Evolutionary conservation across 768 basidiomycete species (phyloP).

Genomic region (Hericium coralloides): DNA sequence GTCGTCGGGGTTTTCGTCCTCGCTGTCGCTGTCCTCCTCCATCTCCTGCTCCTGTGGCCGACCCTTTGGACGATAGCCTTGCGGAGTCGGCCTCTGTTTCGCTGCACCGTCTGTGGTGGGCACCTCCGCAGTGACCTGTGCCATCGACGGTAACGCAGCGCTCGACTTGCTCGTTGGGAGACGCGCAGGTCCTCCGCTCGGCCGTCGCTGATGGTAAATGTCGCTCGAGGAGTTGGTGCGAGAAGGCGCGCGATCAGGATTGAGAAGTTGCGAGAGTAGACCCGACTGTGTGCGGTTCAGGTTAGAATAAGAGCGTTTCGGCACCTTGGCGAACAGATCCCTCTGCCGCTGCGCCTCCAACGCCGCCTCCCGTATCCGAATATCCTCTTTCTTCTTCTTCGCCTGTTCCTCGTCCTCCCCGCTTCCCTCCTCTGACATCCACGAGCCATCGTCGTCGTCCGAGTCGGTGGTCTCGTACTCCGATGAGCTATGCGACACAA

Average conservation of each 20-base stretch:
- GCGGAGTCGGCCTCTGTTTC: not conserved
- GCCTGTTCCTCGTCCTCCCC: constrained; percentile 21
- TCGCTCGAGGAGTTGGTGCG: constrained; percentile 39
- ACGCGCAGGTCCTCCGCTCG: constrained; percentile 16
- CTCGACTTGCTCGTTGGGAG: constrained; percentile 47
- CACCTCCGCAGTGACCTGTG: constrained; percentile 33
- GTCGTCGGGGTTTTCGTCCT: constrained; percentile 40
- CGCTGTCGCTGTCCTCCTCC: constrained; percentile 52
- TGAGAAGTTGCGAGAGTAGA: constrained; percentile 58
- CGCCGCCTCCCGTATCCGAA: constrained; percentile 41
- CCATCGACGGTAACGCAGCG: constrained; percentile 50
- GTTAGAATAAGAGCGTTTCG: constrained; percentile 54
- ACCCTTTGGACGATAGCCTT: constrained; percentile 54
- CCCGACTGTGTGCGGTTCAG: constrained; percentile 46
- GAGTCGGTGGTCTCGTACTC: constrained; percentile 48
- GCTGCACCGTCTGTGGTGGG: constrained; percentile 11
- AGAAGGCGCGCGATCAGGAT: constrained; percentile 62
- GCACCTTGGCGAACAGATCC: constrained; percentile 68
- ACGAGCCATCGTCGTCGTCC: constrained; percentile 35
- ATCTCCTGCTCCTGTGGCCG: constrained; percentile 57
- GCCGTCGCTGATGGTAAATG: constrained; percentile 31
- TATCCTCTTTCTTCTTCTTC: constrained; percentile 16
- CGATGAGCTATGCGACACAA: constrained; percentile 38
- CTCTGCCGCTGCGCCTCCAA: constrained; percentile 54
- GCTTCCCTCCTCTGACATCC: constrained; percentile 54